phyloP scores from a whole-genome alignment of 805 yeast species.

The Yarrowia porcina region DNA sequence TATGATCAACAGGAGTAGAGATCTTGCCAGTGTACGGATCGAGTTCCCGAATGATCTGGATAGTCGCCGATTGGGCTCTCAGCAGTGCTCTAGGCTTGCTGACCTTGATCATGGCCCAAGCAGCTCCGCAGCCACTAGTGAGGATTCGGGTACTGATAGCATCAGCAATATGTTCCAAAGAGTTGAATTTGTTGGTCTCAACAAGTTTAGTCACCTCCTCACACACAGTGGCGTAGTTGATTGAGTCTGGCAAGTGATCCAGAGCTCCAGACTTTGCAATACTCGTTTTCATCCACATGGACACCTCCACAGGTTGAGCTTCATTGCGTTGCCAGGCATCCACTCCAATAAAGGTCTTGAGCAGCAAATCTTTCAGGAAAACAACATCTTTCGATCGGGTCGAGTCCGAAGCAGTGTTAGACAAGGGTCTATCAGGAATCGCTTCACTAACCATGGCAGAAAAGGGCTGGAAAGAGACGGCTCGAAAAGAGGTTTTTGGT shows the following conservation, averaged over 20 bases:
- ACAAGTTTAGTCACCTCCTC: slow-evolving; percentile 57
- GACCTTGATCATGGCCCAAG: slow-evolving; percentile 44
- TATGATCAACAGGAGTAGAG: slow-evolving; percentile 29
- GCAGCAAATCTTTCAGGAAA: slow-evolving; percentile 54
- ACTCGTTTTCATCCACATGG: slow-evolving; percentile 60
- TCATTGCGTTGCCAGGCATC: slow-evolving; percentile 70
- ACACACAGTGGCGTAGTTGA: slow-evolving; percentile 84
- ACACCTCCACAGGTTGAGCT: slow-evolving; percentile 62
- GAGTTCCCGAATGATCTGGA: slow-evolving; percentile 41
- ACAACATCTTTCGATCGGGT: slow-evolving; percentile 40
- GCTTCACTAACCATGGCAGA: slow-evolving; percentile 14
- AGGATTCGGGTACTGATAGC: slow-evolving; percentile 47
- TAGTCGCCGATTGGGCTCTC: slow-evolving; percentile 51
- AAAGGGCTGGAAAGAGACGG: too few species aligned
- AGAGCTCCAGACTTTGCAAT: slow-evolving; percentile 70
- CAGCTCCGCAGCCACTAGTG: slow-evolving; percentile 43
- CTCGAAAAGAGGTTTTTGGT: too few species aligned
- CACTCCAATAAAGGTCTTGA: slow-evolving; percentile 62
- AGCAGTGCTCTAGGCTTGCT: slow-evolving; percentile 55
- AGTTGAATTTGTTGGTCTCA: slow-evolving; percentile 41
- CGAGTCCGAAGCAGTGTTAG: slow-evolving; percentile 19
- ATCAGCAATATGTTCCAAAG: slow-evolving; percentile 47
- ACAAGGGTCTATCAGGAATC: slow-evolving; percentile 13
- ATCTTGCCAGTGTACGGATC: slow-evolving; percentile 27
- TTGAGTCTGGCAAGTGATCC: slow-evolving; percentile 77